Conservation (phyloP, 352 stramenopile genomes). For the Phytophthora hybrid region DNA sequence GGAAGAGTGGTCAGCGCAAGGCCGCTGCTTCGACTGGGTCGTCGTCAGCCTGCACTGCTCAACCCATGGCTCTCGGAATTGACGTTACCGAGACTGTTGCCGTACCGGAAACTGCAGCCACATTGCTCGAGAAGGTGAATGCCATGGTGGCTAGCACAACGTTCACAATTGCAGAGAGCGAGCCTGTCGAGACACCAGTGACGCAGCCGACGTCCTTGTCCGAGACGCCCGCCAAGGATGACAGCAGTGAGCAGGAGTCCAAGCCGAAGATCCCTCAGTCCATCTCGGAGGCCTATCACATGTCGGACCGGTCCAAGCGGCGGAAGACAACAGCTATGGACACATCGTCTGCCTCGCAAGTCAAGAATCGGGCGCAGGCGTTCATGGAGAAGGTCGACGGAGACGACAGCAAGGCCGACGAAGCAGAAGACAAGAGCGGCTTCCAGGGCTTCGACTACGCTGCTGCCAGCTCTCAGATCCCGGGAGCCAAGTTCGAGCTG, state of each 20-base stretch:
- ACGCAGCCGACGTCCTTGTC: conserved; percentile 8
- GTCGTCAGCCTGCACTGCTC: conserved; percentile 10
- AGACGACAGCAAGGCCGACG: conserved; percentile 10
- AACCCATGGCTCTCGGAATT: conserved; percentile 34
- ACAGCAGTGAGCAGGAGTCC: conserved; percentile 6
- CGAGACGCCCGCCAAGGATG: conserved; percentile 18
- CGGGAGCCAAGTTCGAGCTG: conserved; percentile 59
- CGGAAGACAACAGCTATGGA: conserved; percentile 55
- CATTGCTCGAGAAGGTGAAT: conserved; percentile 64
- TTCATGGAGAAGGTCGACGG: conserved; percentile 61
- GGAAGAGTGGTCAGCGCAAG: conserved; percentile 70
- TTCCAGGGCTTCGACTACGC: conserved; percentile 71
- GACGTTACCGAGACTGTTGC: conserved; percentile 9
- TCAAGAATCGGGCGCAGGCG: conserved; percentile 49
- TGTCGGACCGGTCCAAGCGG: conserved; percentile 73
- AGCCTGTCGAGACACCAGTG: conserved; percentile 15
- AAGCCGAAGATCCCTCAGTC: conserved; percentile 61
- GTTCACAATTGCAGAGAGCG: conserved; percentile 67
- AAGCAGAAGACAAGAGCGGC: conserved; percentile 12
- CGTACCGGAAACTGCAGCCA: conserved; percentile 22
- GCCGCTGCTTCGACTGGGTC: conserved; percentile 27
- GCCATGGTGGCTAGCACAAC: conserved; percentile 60
- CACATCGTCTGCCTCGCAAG: conserved; percentile 39
- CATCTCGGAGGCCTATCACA: conserved; percentile 80
- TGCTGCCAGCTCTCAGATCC: conserved; percentile 50